Percentiles rank a stretch among this genome's conserved stretches.
Conservation (phyloP, 495 filamentous ascomycete genomes). For the Xylaria sp. region DNA sequence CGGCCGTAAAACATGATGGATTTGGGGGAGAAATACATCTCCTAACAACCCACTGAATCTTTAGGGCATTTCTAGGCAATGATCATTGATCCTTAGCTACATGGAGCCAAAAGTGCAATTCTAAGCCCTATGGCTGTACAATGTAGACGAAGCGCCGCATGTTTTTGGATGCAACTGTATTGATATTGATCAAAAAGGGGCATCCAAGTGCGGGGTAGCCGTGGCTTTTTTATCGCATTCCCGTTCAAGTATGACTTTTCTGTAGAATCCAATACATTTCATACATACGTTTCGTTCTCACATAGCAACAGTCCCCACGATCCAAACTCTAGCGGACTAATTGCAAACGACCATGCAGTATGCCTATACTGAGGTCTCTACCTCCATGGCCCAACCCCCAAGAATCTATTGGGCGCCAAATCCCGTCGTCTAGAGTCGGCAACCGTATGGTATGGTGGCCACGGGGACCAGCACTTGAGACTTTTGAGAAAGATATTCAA, state of each 20-base stretch:
- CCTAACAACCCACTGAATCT: background rate
- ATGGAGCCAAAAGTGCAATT: background rate
- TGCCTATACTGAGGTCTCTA: background rate
- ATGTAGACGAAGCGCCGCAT: background rate
- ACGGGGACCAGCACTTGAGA: constrained; percentile 28
- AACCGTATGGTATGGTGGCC: constrained; percentile 27
- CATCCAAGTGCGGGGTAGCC: background rate
- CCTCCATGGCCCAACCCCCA: constrained; percentile 20
- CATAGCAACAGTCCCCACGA: too few relatives aligned
- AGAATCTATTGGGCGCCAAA: constrained; percentile 27
- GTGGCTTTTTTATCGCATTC: background rate
- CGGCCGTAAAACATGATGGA: background rate
- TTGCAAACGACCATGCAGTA: background rate
- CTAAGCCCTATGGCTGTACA: constrained; percentile 9
- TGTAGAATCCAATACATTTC: background rate
- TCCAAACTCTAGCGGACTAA: background rate
- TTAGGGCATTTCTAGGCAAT: background rate
- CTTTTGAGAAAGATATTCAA: constrained; percentile 23
- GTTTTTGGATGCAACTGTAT: background rate
- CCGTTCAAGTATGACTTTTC: background rate
- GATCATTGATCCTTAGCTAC: background rate
- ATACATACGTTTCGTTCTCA: too few relatives aligned
- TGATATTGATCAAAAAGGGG: background rate
- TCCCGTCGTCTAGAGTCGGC: constrained; percentile 14
- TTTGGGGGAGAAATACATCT: background rate